Percentiles rank a stretch among this genome's conserved stretches.
These are phyloP conservation scores for Penium margaritaceum DNA, from an alignment of 139 green algal species.

Conservation along the genomic window DNA sequence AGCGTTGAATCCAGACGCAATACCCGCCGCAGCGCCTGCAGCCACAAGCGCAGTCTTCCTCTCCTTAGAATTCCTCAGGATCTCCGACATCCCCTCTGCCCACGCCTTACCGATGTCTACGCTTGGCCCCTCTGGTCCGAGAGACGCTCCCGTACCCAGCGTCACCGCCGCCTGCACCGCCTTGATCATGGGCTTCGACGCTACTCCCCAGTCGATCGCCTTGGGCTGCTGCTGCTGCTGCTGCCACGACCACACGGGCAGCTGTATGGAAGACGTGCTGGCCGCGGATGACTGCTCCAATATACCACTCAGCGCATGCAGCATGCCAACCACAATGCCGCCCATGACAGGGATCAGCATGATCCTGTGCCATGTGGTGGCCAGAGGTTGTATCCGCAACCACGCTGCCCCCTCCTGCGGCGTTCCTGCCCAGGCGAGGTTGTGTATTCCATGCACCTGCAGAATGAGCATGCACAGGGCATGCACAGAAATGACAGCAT, in stretches of 20 bases:
- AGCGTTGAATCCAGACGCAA: slow-evolving; percentile 79
- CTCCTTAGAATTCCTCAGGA: slow-evolving; percentile 35
- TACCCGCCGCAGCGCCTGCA: slow-evolving; percentile 73
- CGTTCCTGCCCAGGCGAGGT: slow-evolving; percentile 40
- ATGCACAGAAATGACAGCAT: neutral
- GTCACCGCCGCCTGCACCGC: slow-evolving; percentile 63
- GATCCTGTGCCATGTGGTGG: slow-evolving; percentile 41
- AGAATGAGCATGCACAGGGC: neutral
- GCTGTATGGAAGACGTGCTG: slow-evolving; percentile 36
- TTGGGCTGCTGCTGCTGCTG: neutral
- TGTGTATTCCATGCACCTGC: slow-evolving; percentile 43
- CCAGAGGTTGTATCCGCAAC: slow-evolving; percentile 30
- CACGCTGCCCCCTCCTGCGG: slow-evolving; percentile 34
- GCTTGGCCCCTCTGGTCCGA: slow-evolving; percentile 82
- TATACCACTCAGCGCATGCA: slow-evolving; percentile 37
- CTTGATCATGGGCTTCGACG: slow-evolving; percentile 37
- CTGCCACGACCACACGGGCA: slow-evolving; percentile 6
- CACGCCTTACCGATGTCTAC: slow-evolving; percentile 81
- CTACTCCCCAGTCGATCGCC: slow-evolving; percentile 27
- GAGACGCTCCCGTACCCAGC: slow-evolving; percentile 67
- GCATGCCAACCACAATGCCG: slow-evolving; percentile 42
- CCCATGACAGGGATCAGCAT: slow-evolving; percentile 43
- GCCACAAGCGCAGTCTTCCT: slow-evolving; percentile 68
- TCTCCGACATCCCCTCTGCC: slow-evolving; percentile 42
- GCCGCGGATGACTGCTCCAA: slow-evolving; percentile 31